Percentiles rank a stretch among this genome's conserved stretches.
phyloP scores from a whole-genome alignment of 257 asterid genomes.

The Fraxinus pennsylvanica region DNA sequence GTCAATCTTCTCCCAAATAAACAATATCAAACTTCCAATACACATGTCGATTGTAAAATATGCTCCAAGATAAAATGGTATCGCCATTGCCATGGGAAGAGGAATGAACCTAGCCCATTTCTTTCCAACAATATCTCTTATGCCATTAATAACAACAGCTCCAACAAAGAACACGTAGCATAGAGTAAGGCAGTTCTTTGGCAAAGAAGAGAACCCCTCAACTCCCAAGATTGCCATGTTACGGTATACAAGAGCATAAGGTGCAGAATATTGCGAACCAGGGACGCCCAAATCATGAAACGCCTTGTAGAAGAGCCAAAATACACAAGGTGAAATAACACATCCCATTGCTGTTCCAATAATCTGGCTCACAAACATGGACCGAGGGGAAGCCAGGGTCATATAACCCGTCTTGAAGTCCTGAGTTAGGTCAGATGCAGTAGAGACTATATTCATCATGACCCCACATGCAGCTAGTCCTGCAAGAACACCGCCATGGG shows the following conservation, averaged over 20 bases:
- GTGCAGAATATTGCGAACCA: neutral
- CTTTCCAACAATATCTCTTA: neutral
- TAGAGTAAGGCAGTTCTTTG: neutral
- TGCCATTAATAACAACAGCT: neutral
- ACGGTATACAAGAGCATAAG: neutral
- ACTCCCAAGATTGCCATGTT: slow-evolving; percentile 4
- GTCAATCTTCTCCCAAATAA: neutral
- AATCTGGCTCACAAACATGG: slow-evolving; percentile 5
- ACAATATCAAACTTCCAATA: neutral
- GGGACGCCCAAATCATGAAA: neutral
- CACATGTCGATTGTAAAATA: neutral
- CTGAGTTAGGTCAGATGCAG: neutral
- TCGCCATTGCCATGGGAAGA: neutral
- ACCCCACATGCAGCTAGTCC: slow-evolving; percentile 2
- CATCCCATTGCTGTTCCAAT: slow-evolving; percentile 8
- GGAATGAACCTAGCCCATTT: slow-evolving; percentile 4
- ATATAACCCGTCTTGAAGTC: slow-evolving; percentile 6
- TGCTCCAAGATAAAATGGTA: neutral
- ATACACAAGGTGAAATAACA: neutral
- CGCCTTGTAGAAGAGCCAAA: slow-evolving; percentile 2
- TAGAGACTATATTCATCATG: neutral
- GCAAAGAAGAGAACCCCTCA: slow-evolving; percentile 3
- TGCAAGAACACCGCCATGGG: slow-evolving; percentile 1
- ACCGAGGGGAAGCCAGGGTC: neutral
- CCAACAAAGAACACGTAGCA: neutral